These are phyloP conservation scores for Salix arbutifolia DNA, from an alignment of 345 rosid species.

Conservation along the genomic window DNA sequence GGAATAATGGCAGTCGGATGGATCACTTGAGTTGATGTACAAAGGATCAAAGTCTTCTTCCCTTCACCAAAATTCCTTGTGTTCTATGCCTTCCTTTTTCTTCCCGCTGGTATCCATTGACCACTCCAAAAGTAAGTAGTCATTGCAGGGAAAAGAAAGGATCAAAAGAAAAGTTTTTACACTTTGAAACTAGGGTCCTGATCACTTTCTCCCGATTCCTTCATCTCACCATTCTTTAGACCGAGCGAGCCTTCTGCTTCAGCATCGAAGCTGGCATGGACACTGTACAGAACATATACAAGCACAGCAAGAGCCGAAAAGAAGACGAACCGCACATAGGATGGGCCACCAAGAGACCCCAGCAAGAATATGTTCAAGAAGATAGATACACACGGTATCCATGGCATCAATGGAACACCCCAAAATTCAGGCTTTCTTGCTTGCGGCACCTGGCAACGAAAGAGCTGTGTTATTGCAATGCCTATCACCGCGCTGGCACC, in stretches of 20 bases:
- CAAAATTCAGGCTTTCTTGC: constrained; percentile 73
- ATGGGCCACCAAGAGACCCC: constrained; percentile 63
- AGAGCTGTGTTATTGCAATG: constrained; percentile 42
- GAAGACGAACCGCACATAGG: constrained; percentile 65
- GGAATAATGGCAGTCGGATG: neutral
- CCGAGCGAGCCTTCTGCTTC: constrained; percentile 43
- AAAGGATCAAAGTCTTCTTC: constrained; percentile 1
- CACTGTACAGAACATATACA: constrained; percentile 72
- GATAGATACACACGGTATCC: constrained; percentile 77
- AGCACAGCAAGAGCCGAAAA: constrained; percentile 60
- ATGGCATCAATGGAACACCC: constrained; percentile 92
- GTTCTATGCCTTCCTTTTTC: constrained; percentile 1
- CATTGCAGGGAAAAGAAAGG: neutral
- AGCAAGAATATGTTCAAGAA: constrained; percentile 75
- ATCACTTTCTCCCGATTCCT: constrained; percentile 38
- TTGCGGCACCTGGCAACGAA: constrained; percentile 54
- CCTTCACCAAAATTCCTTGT: constrained; percentile 8
- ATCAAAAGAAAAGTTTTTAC: constrained; percentile 21
- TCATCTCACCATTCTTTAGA: constrained; percentile 38
- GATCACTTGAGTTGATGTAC: constrained; percentile 13
- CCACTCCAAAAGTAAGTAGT: constrained; percentile 1
- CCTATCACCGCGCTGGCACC: constrained; percentile 40
- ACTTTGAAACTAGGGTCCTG: constrained; percentile 35
- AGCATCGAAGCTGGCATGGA: constrained; percentile 88
- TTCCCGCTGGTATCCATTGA: constrained; percentile 7